These are phyloP conservation scores for Clonostachys rosea DNA, from an alignment of 2,329 filamentous ascomycete species.

Conservation along the genomic window DNA sequence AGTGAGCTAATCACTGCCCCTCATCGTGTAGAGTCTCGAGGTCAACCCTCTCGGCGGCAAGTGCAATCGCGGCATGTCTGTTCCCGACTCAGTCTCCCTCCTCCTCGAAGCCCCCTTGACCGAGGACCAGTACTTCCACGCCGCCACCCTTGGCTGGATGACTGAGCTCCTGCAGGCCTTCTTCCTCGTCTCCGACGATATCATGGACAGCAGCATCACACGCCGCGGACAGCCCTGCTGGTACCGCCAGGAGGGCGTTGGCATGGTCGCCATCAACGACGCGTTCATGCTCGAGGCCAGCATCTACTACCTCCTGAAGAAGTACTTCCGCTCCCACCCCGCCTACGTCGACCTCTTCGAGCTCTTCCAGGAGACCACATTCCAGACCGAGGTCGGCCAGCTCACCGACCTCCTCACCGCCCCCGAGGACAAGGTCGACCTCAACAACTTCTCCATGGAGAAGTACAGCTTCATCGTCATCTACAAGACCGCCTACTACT, in stretches of 20 bases:
- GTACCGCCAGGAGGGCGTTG: slow-evolving; percentile 86
- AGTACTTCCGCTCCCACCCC: slow-evolving; percentile 84
- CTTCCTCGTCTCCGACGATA: slow-evolving; percentile 97
- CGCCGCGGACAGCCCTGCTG: slow-evolving; percentile 93
- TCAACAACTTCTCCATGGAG: slow-evolving; percentile 90
- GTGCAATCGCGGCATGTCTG: slow-evolving; percentile 98
- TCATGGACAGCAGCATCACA: slow-evolving; percentile 96
- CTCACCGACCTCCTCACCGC: slow-evolving; percentile 92
- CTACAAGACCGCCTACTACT: slow-evolving; percentile 99
- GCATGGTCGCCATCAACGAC: slow-evolving; percentile 98
- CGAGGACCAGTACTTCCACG: slow-evolving; percentile 81
- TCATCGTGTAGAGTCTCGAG: slow-evolving; percentile 61
- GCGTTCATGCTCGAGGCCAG: slow-evolving; percentile 88
- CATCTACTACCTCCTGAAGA: slow-evolving; percentile 90
- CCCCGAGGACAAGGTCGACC: slow-evolving; percentile 66
- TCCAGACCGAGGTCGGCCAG: slow-evolving; percentile 95
- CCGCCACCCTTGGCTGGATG: slow-evolving; percentile 91
- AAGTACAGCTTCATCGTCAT: slow-evolving; percentile 99
- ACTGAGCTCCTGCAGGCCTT: slow-evolving; percentile 98
- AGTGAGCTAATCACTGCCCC: background rate
- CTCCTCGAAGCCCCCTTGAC: slow-evolving; percentile 68
- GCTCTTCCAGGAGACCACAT: slow-evolving; percentile 91
- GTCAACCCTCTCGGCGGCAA: slow-evolving; percentile 91
- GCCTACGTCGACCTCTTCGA: slow-evolving; percentile 89
- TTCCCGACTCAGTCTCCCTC: slow-evolving; percentile 83